Base-by-base conservation (phyloP, 805 yeast genomes). In the Osmozyma mogii region DNA sequence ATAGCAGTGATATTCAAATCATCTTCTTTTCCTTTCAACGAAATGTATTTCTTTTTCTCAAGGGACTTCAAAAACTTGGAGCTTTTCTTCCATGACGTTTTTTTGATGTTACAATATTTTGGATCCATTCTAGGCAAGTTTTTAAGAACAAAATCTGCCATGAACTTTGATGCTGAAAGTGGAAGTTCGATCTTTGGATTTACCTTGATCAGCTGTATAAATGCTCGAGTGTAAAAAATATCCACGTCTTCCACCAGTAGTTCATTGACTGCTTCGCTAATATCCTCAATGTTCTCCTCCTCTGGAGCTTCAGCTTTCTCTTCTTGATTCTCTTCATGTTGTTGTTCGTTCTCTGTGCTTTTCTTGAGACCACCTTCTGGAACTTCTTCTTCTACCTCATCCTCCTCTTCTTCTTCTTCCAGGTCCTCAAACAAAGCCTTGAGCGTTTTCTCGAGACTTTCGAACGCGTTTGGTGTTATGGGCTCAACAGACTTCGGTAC, bases 61-160 rank as follows among this genome's bases (percentile, higher is more conserved):
- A 88, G 84, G 5, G 82, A 77, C 48, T 85, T 89, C 31, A 89
- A 57, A 46, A 79, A 85, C 51, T 87, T 88, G 9, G 87, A 70
- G 4, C 89, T 75, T 48, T 89, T 89, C 53, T 83, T 87, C 94
- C 94, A 89, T 3, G 87, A 72, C 0, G 95, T 77, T 47, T 75
- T 80, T 53, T 87, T 88, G 35, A 82, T 69, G 41, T 71, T 77
- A 22, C 78, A 70, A 29, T 56, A 54, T 16, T 57, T 51, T 4
- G 59, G 47, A 43, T 75, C 79, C 31, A 81, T 68, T 1, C 71
- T 65, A 0, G 95, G 94, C n/a, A 89, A 54, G 53, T 85, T 84
- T 28, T 71, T 72, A 36, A 77, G 64, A 9, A 88, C 59, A 43
- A 77, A 76, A 25, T 66, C 70, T 0, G 92, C 70, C 67, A 88